A percentile compares a stretch with the other conserved stretches of the same genome.
Evolutionary conservation across 2,329 filamentous ascomycete genomes (phyloP).

Genomic region (Hyphodiscus sp.): DNA sequence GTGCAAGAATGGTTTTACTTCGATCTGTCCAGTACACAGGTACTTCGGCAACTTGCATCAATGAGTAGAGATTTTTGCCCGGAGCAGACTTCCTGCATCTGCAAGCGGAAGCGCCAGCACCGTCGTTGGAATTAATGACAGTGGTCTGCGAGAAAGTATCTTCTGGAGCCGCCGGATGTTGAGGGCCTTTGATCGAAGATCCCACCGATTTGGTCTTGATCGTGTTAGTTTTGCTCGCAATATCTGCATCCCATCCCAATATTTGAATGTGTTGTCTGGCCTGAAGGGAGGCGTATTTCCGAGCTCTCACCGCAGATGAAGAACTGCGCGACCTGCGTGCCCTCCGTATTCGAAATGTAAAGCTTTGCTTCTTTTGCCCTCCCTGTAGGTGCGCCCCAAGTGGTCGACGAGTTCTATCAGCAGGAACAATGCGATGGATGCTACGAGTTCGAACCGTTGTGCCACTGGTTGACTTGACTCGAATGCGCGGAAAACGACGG

Average conservation of each 20-base stretch:
- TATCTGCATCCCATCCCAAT: constrained; percentile 17
- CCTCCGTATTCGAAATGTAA: constrained; percentile 8
- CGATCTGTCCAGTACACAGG: constrained; percentile 15
- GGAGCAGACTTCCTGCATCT: constrained; percentile 4
- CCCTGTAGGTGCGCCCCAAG: constrained; percentile 9
- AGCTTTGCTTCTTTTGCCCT: constrained; percentile 15
- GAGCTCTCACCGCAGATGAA: constrained; percentile 7
- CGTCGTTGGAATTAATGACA: constrained; percentile 14
- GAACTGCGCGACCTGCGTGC: constrained; percentile 7
- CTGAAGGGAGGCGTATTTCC: constrained; percentile 13
- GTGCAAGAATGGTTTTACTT: background rate
- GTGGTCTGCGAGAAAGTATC: background rate
- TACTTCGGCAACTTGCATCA: constrained; percentile 19
- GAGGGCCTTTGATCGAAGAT: constrained; percentile 1
- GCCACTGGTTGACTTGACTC: constrained; percentile 14
- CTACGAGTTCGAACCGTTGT: constrained; percentile 6
- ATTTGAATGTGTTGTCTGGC: constrained; percentile 18
- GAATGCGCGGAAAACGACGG: constrained; percentile 21
- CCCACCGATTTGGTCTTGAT: background rate
- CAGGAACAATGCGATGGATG: constrained; percentile 10
- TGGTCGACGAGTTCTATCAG: constrained; percentile 10
- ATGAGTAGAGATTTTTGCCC: constrained; percentile 10
- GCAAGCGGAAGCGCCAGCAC: constrained; percentile 13
- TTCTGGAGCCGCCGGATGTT: background rate
- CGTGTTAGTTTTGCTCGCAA: background rate